Conservation (phyloP, 2,329 filamentous ascomycete genomes). For the Fusarium praegraminearum region DNA sequence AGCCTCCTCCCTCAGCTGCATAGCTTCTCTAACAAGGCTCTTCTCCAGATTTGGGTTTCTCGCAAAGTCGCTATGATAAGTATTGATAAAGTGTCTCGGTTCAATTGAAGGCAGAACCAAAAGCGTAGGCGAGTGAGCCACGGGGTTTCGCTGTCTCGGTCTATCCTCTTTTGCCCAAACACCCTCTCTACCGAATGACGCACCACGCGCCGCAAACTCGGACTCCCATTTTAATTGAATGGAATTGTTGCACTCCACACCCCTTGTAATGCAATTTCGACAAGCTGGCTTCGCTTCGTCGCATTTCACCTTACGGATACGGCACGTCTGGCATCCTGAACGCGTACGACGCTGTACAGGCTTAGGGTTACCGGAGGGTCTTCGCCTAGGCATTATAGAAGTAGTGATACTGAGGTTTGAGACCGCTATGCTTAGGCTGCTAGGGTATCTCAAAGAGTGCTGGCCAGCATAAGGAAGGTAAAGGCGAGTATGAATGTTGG, state of each 20-base stretch:
- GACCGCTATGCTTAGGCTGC: not conserved
- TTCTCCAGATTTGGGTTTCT: constrained; percentile 27
- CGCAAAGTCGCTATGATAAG: constrained; percentile 36
- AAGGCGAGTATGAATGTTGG: not conserved
- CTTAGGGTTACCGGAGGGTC: constrained; percentile 23
- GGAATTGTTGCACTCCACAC: constrained; percentile 23
- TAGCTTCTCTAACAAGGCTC: constrained; percentile 26
- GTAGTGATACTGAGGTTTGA: not conserved
- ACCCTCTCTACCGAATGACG: constrained; percentile 49
- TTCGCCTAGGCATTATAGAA: constrained; percentile 35
- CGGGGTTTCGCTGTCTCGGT: not conserved
- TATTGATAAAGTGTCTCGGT: constrained; percentile 39
- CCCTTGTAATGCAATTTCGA: constrained; percentile 34
- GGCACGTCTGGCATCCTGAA: constrained; percentile 44
- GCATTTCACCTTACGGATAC: constrained; percentile 43
- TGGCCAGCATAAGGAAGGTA: not conserved
- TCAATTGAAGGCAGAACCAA: constrained; percentile 9
- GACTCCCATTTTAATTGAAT: constrained; percentile 49
- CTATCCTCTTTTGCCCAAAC: constrained; percentile 45
- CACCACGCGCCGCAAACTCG: constrained; percentile 44
- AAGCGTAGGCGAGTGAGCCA: not conserved
- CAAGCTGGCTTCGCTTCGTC: constrained; percentile 42
- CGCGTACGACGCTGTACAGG: constrained; percentile 36
- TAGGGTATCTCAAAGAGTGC: not conserved
- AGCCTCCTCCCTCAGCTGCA: constrained; percentile 21